These are phyloP conservation scores for Penicillium fuscoglaucum DNA, from an alignment of 2,329 filamentous ascomycete species.

Conservation along the genomic window DNA sequence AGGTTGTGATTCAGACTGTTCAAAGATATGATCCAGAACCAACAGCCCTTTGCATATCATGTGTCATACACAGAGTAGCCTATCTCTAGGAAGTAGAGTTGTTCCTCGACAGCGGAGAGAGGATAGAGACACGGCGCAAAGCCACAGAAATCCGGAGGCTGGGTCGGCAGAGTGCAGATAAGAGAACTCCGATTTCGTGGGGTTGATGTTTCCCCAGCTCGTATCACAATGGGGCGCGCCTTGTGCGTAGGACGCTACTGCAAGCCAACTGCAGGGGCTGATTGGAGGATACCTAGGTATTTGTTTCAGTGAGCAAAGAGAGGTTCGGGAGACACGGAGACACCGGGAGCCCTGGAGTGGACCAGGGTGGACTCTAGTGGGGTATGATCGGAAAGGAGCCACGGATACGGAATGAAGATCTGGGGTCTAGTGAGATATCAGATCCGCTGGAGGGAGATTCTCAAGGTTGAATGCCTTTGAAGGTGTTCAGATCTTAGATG, in stretches of 20 bases:
- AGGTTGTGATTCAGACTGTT: neutral
- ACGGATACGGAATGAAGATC: slow-evolving; percentile 1
- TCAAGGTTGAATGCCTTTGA: neutral
- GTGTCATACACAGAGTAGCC: neutral
- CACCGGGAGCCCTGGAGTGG: neutral
- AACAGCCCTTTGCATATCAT: neutral
- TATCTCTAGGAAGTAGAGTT: neutral
- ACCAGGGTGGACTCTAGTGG: neutral
- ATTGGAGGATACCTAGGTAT: neutral
- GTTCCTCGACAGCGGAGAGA: neutral
- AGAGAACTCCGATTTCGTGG: neutral
- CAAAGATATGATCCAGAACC: neutral
- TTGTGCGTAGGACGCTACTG: slow-evolving; percentile 1
- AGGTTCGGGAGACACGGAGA: neutral
- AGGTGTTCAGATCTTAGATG: neutral
- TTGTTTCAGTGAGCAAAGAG: neutral
- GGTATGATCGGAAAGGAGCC: neutral
- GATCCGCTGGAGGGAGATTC: neutral
- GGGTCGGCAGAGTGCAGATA: slow-evolving; percentile 2
- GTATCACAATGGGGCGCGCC: neutral
- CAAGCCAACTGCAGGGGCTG: neutral
- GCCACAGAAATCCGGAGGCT: slow-evolving; percentile 4
- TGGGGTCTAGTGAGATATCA: slow-evolving; percentile 1
- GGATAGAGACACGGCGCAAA: neutral
- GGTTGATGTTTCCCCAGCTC: neutral